These are phyloP conservation scores for Podospora australis DNA, from an alignment of 495 filamentous ascomycete genomes.

Conservation along the genomic window DNA sequence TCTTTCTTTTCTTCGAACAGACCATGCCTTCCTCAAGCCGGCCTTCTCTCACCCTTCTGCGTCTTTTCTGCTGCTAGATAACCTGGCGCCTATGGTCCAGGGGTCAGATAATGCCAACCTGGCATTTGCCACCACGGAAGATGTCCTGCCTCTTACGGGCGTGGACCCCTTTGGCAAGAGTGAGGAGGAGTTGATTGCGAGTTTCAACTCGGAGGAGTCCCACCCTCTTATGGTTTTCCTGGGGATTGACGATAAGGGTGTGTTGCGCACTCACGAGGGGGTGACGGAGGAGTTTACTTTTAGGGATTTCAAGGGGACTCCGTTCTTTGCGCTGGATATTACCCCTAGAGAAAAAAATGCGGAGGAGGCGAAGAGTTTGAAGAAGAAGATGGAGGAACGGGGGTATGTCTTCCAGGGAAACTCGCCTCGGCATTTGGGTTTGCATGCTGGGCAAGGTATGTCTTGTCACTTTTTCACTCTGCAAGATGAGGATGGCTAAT, in stretches of 20 bases:
- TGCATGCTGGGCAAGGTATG: conserved; percentile 40
- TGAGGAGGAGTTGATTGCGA: conserved; percentile 66
- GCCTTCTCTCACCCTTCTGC: conserved; percentile 67
- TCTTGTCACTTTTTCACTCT: neutral
- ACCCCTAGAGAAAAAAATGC: conserved; percentile 59
- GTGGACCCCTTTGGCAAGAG: conserved; percentile 60
- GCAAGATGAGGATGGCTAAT: neutral
- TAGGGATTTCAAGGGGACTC: conserved; percentile 60
- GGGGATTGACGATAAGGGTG: conserved; percentile 68
- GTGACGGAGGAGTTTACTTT: conserved; percentile 24
- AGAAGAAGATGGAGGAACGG: conserved; percentile 26
- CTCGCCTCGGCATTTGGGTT: conserved; percentile 29
- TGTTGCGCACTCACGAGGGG: conserved; percentile 5
- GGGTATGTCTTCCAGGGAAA: conserved; percentile 19
- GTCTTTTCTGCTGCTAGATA: conserved; percentile 69
- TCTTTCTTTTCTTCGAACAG: conserved; percentile 77
- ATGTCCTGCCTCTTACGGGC: conserved; percentile 64
- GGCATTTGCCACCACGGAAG: conserved; percentile 54
- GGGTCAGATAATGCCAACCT: conserved; percentile 45
- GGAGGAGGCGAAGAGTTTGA: conserved; percentile 48
- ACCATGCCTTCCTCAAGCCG: conserved; percentile 69
- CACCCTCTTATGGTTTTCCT: conserved; percentile 74
- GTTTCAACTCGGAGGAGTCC: conserved; percentile 63
- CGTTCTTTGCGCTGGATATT: conserved; percentile 86
- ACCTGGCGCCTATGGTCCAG: conserved; percentile 67